Base-by-base conservation (phyloP, 106 monocot genomes). In the Dactylorhiza incarnata region DNA sequence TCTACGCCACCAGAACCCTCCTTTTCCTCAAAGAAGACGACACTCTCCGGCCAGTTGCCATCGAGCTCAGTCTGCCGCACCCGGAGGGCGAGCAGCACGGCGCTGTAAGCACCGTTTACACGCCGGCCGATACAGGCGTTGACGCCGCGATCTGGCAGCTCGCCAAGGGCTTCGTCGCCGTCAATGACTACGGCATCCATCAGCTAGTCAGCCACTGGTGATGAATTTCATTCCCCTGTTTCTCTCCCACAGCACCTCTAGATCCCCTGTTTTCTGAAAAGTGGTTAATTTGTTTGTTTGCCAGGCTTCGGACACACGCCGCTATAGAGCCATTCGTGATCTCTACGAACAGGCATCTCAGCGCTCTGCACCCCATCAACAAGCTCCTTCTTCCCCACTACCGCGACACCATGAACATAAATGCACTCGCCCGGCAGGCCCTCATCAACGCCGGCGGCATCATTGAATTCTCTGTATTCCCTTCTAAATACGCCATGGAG, bases 191-290 rank as follows among this genome's bases (percentile, higher is more conserved):
- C 74, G 86, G 86, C 52, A 50, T 54, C 47, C 78, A 86, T 44
- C 75, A 86, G 52, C 78, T 82, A 13, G 80, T 82, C 73, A 86
- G 86, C 49, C 86, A 86, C 77, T 83, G 83, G 83, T 80, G 81
- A 29, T 13, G 10, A 66, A 56, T 44, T 9, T 3, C 3, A 3
- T 37, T 37, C 37, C 37, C 3, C 37, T 37, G 37, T 37, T 37
- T 37, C 2, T 37, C 37, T 0, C 37, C 37, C 37, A 3, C 37
- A 37, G 3, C 37, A 37, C 37, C 37, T 37, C 37, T 37, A n/a
- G n/a, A n/a, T n/a, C 37, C 43, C 7, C 43, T 6, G 7, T n/a
- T n/a, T 72, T 70, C 37, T 48, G 2, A 6, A 45, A 62, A 46
- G 20, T 49, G 26, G 22, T 1, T 37, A 52, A 0, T 1, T 66